Conservation (phyloP, 2,329 filamentous ascomycete species). For the Neofusicoccum sp. region DNA sequence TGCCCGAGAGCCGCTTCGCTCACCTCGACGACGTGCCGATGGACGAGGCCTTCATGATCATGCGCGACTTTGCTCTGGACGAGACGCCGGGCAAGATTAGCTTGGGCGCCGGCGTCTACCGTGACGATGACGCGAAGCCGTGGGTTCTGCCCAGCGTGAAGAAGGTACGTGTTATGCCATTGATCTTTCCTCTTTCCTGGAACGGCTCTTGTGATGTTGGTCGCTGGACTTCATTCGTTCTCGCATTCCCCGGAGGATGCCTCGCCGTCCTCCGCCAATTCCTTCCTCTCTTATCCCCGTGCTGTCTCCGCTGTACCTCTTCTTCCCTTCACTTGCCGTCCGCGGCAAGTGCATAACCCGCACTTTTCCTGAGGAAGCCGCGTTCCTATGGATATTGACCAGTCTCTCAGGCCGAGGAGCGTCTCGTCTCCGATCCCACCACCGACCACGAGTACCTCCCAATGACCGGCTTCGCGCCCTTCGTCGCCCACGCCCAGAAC, state of each 20-base stretch:
- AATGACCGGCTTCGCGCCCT: conserved; percentile 23
- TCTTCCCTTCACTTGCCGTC: too few relatives aligned
- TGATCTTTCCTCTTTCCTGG: neutral
- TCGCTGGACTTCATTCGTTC: neutral
- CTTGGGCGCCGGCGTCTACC: conserved; percentile 42
- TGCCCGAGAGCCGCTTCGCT: conserved; percentile 15
- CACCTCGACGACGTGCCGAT: conserved; percentile 5
- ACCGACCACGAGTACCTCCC: conserved; percentile 28
- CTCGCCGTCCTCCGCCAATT: too few relatives aligned
- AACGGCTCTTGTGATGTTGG: neutral
- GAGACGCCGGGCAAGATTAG: conserved; percentile 37
- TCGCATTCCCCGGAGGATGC: too few relatives aligned
- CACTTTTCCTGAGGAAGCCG: too few relatives aligned
- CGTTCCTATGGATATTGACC: neutral
- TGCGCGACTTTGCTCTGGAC: conserved; percentile 19
- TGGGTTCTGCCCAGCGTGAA: conserved; percentile 40
- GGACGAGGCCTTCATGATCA: conserved; percentile 18
- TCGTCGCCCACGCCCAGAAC: conserved; percentile 27
- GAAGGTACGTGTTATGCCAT: conserved; percentile 1
- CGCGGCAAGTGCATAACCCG: too few relatives aligned
- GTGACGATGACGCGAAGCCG: conserved; percentile 36
- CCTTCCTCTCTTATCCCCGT: too few relatives aligned
- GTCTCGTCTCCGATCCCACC: conserved; percentile 12
- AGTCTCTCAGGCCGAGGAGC: conserved; percentile 18
- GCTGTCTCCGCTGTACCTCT: too few relatives aligned